These are phyloP conservation scores for Rhododendron simsii DNA, from an alignment of 148 eudicot genomes.

Conservation along the genomic window DNA sequence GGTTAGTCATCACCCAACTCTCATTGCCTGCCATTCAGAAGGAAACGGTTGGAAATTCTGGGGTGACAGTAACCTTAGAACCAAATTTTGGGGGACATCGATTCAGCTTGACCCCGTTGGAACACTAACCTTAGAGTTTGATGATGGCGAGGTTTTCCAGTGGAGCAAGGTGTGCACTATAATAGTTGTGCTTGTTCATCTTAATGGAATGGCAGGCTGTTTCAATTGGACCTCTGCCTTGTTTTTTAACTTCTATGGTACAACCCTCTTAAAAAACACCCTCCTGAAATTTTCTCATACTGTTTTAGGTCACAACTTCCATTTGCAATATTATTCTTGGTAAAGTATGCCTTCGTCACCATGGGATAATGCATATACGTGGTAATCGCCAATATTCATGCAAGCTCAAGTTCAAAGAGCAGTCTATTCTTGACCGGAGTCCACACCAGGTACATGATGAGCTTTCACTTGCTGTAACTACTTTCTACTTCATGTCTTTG, in stretches of 20 bases:
- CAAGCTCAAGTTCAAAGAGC: constrained; percentile 90
- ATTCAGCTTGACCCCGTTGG: constrained; percentile 99
- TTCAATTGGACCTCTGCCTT: neutral
- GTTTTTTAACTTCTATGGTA: neutral
- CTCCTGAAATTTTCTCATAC: neutral
- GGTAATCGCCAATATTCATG: constrained; percentile 80
- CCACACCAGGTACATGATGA: constrained; percentile 71
- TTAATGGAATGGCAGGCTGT: neutral
- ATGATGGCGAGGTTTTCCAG: constrained; percentile 85
- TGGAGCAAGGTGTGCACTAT: constrained; percentile 78
- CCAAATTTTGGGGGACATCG: constrained; percentile 94
- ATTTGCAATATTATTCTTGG: constrained; percentile 90
- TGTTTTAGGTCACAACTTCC: constrained; percentile 77
- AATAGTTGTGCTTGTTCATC: neutral
- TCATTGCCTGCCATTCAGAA: constrained; percentile 92
- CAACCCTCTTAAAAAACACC: neutral
- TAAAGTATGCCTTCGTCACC: constrained; percentile 81
- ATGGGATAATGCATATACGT: constrained; percentile 81
- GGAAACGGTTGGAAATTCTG: constrained; percentile 97
- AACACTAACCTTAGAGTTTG: constrained; percentile 69
- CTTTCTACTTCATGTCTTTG: neutral
- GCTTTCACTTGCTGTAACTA: neutral
- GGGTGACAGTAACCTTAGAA: constrained; percentile 86
- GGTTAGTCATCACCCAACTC: constrained; percentile 94
- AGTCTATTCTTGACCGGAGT: constrained; percentile 75